These are phyloP conservation scores for Eucalyptus coolabah DNA, from an alignment of 345 rosid species.

Conservation along the genomic window DNA sequence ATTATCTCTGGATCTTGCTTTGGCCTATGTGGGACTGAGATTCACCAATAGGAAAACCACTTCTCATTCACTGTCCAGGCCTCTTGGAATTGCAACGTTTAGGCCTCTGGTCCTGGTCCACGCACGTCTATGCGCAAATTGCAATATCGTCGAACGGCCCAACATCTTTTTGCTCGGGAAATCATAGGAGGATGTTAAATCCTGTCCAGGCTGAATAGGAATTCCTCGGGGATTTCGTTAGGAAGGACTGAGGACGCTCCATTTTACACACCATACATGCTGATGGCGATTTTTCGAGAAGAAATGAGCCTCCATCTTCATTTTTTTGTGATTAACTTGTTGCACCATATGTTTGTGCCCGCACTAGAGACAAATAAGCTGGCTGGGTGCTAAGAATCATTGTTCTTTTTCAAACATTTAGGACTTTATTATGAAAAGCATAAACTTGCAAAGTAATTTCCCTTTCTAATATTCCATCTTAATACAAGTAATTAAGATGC, in stretches of 20 bases:
- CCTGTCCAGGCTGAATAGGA: neutral
- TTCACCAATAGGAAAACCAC: neutral
- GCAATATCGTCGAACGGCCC: neutral
- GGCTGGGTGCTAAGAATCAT: neutral
- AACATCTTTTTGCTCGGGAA: neutral
- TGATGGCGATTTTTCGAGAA: neutral
- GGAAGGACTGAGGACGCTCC: neutral
- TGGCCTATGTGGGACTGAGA: neutral
- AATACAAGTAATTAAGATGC: neutral
- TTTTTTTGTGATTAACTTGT: neutral
- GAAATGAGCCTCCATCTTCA: neutral
- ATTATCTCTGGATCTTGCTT: neutral
- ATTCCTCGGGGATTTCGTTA: neutral
- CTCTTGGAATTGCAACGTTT: neutral
- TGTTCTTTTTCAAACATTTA: neutral
- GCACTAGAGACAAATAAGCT: neutral
- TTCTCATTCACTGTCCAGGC: neutral
- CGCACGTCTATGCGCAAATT: neutral
- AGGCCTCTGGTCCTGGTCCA: neutral
- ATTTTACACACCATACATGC: neutral
- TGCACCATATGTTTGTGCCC: neutral
- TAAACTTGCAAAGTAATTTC: neutral
- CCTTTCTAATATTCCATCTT: neutral
- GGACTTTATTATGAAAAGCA: neutral
- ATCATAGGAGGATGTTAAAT: neutral